phyloP scores from a whole-genome alignment of 306 rosid genomes.

The Comarum palustre region DNA sequence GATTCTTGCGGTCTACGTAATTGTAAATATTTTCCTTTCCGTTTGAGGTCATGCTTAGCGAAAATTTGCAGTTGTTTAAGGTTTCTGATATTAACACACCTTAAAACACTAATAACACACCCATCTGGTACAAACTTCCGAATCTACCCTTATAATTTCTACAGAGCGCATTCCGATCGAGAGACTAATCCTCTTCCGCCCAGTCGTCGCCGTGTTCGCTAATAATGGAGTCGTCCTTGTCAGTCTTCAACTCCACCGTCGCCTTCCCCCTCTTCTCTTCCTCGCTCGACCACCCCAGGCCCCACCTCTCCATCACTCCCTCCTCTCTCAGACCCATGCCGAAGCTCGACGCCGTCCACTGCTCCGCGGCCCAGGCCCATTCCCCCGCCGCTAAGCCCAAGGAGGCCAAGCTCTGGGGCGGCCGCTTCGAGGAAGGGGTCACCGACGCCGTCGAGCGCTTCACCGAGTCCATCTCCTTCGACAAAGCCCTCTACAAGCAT shows the following conservation, averaged over 20 bases:
- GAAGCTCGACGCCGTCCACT: constrained; percentile 25
- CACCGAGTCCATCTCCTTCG: constrained; percentile 90
- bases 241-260: constrained; percentile 12
- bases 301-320: neutral
- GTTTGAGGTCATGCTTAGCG: too few species aligned
- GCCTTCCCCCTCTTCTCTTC: constrained; percentile 14
- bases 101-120: too few species aligned
- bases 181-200: too few species aligned
- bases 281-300: neutral
- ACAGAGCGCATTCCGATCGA: too few species aligned
- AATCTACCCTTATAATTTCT: too few species aligned
- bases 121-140: too few species aligned
- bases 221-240: constrained; percentile 10
- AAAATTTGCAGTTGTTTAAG: too few species aligned
- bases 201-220: neutral
- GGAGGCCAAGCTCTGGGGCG: constrained; percentile 94
- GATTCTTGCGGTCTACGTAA: too few species aligned
- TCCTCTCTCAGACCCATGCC: constrained; percentile 9
- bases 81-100: too few species aligned
- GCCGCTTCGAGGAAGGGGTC: constrained; percentile 84
- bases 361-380: constrained; percentile 17
- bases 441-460: constrained; percentile 85
- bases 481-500: constrained; percentile 75
- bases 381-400: constrained; percentile 32
- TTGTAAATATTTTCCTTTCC: too few species aligned